Conservation (phyloP, 208 protist genomes). For the Entamoeba histolytica region DNA sequence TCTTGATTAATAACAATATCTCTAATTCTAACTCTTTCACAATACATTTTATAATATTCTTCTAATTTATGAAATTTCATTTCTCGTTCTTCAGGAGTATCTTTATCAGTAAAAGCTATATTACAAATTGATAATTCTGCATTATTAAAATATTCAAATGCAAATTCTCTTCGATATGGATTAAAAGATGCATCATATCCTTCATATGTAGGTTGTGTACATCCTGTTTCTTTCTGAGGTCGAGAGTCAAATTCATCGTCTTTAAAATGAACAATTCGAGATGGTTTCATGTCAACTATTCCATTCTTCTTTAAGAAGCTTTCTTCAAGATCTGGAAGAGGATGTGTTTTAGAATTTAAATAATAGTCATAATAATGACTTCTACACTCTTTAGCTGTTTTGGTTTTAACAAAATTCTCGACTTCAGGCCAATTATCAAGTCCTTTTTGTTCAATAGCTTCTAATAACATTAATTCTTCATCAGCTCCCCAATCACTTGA, state of each 20-base stretch:
- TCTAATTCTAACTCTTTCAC: background rate
- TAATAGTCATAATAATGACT: background rate
- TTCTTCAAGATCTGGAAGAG: background rate
- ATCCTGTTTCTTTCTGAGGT: background rate
- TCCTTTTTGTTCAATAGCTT: conserved; percentile 2
- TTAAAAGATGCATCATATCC: background rate
- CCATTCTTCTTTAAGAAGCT: background rate
- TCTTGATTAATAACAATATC: background rate
- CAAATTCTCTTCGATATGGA: background rate
- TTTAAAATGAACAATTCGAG: background rate
- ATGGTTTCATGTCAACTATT: background rate
- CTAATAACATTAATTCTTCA: conserved; percentile 8
- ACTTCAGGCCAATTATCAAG: conserved; percentile 5
- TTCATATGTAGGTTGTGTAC: background rate
- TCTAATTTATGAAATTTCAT: background rate
- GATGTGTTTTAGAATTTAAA: background rate
- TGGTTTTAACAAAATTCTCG: background rate
- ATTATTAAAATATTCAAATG: background rate
- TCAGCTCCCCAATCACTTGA: conserved; percentile 2
- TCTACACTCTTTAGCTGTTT: background rate
- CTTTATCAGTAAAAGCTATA: background rate
- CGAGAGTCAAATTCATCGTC: background rate
- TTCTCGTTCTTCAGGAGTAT: background rate
- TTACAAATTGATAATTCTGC: background rate
- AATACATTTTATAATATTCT: background rate